phyloP scores from a whole-genome alignment of 257 asterid species.

The Scutellaria baicalensis region DNA sequence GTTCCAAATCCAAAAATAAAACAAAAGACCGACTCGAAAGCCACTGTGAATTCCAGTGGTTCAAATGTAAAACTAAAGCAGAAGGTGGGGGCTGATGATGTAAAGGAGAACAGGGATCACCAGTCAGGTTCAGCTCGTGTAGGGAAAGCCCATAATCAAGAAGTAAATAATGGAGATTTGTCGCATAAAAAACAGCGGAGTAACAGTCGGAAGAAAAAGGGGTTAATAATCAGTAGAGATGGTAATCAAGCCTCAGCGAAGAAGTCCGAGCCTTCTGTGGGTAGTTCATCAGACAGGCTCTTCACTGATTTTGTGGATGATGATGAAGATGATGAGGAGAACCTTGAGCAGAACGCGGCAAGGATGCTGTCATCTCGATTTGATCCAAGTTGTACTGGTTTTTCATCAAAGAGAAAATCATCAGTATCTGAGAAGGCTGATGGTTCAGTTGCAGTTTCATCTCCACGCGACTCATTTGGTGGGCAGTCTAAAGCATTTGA shows the following conservation, averaged over 20 bases:
- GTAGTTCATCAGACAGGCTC: slow-evolving; percentile 33
- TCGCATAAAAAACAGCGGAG: slow-evolving; percentile 34
- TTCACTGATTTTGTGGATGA: slow-evolving; percentile 51
- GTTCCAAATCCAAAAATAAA: slow-evolving; percentile 21
- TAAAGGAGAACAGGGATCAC: slow-evolving; percentile 25
- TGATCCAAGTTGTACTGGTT: slow-evolving; percentile 94
- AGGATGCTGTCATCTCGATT: slow-evolving; percentile 98
- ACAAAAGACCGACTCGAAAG: slow-evolving; percentile 21
- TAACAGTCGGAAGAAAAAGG: slow-evolving; percentile 46
- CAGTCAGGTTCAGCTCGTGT: slow-evolving; percentile 26
- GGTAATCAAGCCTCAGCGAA: slow-evolving; percentile 29
- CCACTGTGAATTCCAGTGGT: slow-evolving; percentile 22
- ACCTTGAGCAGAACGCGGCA: slow-evolving; percentile 93
- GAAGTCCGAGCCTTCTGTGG: slow-evolving; percentile 43
- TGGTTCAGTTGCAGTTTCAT: slow-evolving; percentile 40
- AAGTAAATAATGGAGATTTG: slow-evolving; percentile 29
- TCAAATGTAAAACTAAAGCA: slow-evolving; percentile 29
- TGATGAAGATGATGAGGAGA: slow-evolving; percentile 92
- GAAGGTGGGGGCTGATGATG: slow-evolving; percentile 32
- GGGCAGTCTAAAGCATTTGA: slow-evolving; percentile 39
- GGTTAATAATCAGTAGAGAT: slow-evolving; percentile 25
- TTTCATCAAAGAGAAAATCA: slow-evolving; percentile 45
- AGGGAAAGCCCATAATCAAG: slow-evolving; percentile 27
- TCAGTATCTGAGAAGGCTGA: slow-evolving; percentile 37
- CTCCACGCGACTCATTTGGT: slow-evolving; percentile 34